phyloP scores from a whole-genome alignment of 2,329 filamentous ascomycete genomes.

The Mollisiaceae sp. region DNA sequence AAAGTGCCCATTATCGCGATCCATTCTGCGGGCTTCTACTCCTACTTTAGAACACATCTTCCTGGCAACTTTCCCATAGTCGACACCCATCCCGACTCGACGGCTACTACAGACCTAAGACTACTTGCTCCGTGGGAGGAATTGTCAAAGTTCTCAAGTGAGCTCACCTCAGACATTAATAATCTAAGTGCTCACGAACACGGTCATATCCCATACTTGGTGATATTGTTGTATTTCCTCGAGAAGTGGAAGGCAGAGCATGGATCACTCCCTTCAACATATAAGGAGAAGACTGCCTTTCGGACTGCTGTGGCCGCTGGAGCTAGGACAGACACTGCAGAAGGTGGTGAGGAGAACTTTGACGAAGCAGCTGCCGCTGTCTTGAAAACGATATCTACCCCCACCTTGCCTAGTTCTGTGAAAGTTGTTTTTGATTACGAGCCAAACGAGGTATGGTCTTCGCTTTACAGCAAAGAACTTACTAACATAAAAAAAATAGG shows the following conservation, averaged over 20 bases:
- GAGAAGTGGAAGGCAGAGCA: slow-evolving; percentile 79
- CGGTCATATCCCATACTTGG: slow-evolving; percentile 87
- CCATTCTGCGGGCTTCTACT: slow-evolving; percentile 91
- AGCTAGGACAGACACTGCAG: slow-evolving; percentile 73
- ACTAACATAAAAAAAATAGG: slow-evolving; percentile 37
- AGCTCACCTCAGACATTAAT: slow-evolving; percentile 73
- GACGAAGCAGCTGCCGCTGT: slow-evolving; percentile 90
- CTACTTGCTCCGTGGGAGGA: slow-evolving; percentile 87
- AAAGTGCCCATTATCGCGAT: slow-evolving; percentile 79
- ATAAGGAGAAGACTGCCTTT: slow-evolving; percentile 87
- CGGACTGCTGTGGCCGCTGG: slow-evolving; percentile 69
- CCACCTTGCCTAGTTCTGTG: slow-evolving; percentile 70
- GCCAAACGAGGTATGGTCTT: slow-evolving; percentile 52
- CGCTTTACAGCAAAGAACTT: not conserved
- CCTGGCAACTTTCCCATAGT: slow-evolving; percentile 87
- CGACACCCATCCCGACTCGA: slow-evolving; percentile 91
- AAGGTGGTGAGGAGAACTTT: slow-evolving; percentile 95
- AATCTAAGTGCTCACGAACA: slow-evolving; percentile 78
- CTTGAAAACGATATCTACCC: slow-evolving; percentile 79
- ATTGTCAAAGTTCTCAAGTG: slow-evolving; percentile 67
- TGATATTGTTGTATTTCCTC: slow-evolving; percentile 82
- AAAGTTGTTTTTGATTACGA: slow-evolving; percentile 79
- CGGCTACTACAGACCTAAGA: slow-evolving; percentile 82
- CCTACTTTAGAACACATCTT: slow-evolving; percentile 80
- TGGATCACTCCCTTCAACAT: slow-evolving; percentile 71